A percentile compares a stretch with the other conserved stretches of the same genome.
Conservation (phyloP, 805 yeast genomes). For the Zygoascus ofunaensis region DNA sequence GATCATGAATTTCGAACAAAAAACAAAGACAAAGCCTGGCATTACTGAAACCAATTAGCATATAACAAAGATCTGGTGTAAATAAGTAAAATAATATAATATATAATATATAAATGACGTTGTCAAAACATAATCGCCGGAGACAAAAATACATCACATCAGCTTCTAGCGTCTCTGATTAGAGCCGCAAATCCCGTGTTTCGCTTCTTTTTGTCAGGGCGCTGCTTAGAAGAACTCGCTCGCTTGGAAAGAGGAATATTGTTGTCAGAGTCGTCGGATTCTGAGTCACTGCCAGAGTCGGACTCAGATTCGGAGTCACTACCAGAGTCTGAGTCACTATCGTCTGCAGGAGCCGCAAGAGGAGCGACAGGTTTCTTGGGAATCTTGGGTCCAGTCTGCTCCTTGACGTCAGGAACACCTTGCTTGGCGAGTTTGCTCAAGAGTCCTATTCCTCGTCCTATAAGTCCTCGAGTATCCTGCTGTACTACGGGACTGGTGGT, state of each 20-base stretch:
- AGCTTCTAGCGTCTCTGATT: conserved; percentile 11
- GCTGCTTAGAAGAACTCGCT: conserved; percentile 7
- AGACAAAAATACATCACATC: too few species aligned
- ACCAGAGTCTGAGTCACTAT: not conserved
- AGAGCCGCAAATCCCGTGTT: conserved; percentile 13
- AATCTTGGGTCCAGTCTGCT: not conserved
- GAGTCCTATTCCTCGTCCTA: conserved; percentile 1
- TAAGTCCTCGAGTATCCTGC: not conserved
- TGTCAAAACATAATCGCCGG: too few species aligned
- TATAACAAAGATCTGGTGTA: too few species aligned
- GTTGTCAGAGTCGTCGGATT: conserved; percentile 9
- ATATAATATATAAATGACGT: too few species aligned
- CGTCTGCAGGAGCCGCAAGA: not conserved
- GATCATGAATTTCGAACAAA: too few species aligned
- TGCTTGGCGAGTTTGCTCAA: conserved; percentile 3
- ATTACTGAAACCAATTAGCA: too few species aligned
- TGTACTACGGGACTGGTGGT: not conserved
- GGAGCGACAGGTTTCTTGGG: not conserved
- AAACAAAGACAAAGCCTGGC: too few species aligned
- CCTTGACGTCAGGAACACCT: conserved; percentile 8
- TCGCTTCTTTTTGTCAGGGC: conserved; percentile 8
- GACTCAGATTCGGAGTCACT: conserved; percentile 10
- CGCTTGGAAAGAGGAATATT: conserved; percentile 13
- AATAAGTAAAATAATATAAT: too few species aligned
- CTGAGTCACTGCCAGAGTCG: conserved; percentile 11